Base-by-base conservation (phyloP, 331 rosid species). In the Stylosanthes scabra region DNA sequence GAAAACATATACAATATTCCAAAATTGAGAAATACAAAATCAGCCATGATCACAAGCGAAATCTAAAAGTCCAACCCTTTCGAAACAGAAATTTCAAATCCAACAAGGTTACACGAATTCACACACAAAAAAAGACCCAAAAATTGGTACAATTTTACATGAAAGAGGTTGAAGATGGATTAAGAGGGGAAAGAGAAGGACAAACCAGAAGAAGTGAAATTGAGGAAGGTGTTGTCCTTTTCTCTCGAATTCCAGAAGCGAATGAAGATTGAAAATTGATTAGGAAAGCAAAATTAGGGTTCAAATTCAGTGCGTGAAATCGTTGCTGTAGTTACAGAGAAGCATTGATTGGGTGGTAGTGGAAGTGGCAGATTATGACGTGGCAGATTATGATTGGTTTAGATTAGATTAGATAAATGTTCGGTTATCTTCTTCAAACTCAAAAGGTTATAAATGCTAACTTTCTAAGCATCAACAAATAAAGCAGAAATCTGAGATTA, bases 121-220 rank as follows among this genome's bases (percentile, higher is more conserved):
- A 42, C 46, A 8, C 10, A 51, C 2, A 29, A 4, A 34, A 20
- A 2, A 41, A 41, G 29, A 56, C 46, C 13, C 2, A 9, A 8
- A 31, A 31, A 56, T 8, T 34, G 59, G 11, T 39, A 11, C 14
- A 15, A 57, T 55, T 65, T 65, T 6, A 29, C 49, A 42, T 44
- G 52, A 49, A 62, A 13, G 16, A 50, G 11, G 14, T 41, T 67
- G 39, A 6, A 34, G 46, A 42, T 42, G 46, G 11, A 42, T 42
- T 7, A 42, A 9, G 9, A 1, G 31, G 58, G 3, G 13, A 71
- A 77, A 60, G 10, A 69, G 52, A 77, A 42, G 40, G 20, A 6
- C 70, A 28, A 72, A 79, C 79, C 83, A 28, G 65, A 27, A 52
- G 58, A 52, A n/a, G 58, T 54, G 58, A 1, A 50, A 72, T 58